A percentile compares a stretch with the other conserved stretches of the same genome.
These are phyloP conservation scores for Globisporangium iwayamae DNA, from an alignment of 352 stramenopile genomes.

Conservation along the genomic window DNA sequence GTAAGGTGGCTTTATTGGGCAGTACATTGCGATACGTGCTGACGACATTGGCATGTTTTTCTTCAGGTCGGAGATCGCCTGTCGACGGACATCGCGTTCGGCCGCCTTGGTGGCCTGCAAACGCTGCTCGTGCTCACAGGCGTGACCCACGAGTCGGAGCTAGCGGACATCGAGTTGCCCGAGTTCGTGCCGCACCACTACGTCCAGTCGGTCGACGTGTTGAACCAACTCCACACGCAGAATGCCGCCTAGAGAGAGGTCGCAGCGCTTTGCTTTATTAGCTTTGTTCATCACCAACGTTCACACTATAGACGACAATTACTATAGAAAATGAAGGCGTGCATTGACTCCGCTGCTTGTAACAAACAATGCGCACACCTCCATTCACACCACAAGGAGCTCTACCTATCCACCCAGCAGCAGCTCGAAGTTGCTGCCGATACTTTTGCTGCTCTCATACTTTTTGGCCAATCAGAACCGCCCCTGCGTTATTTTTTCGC, in stretches of 20 bases:
- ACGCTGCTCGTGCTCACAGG: slow-evolving; percentile 78
- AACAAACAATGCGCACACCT: too few species aligned
- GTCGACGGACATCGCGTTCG: slow-evolving; percentile 84
- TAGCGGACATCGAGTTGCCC: slow-evolving; percentile 43
- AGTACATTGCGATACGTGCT: background rate
- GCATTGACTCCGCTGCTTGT: too few species aligned
- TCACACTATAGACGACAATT: background rate
- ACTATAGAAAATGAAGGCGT: too few species aligned
- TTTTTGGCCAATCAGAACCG: too few species aligned
- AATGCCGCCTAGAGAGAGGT: slow-evolving; percentile 24
- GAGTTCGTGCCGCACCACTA: slow-evolving; percentile 63
- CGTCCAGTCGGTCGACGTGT: slow-evolving; percentile 64
- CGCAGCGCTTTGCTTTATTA: background rate
- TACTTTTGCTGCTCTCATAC: too few species aligned
- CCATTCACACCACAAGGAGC: too few species aligned
- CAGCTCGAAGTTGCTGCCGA: too few species aligned
- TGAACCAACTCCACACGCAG: slow-evolving; percentile 63
- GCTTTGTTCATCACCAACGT: background rate
- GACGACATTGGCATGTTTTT: background rate
- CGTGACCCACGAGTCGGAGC: slow-evolving; percentile 58
- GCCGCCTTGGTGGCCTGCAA: slow-evolving; percentile 57
- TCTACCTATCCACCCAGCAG: too few species aligned
- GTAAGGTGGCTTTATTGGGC: slow-evolving; percentile 19
- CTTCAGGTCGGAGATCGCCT: slow-evolving; percentile 74
- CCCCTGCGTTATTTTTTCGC: too few species aligned